phyloP scores from a whole-genome alignment of 2,329 filamentous ascomycete genomes.

The Ceratocystis colombiana region DNA sequence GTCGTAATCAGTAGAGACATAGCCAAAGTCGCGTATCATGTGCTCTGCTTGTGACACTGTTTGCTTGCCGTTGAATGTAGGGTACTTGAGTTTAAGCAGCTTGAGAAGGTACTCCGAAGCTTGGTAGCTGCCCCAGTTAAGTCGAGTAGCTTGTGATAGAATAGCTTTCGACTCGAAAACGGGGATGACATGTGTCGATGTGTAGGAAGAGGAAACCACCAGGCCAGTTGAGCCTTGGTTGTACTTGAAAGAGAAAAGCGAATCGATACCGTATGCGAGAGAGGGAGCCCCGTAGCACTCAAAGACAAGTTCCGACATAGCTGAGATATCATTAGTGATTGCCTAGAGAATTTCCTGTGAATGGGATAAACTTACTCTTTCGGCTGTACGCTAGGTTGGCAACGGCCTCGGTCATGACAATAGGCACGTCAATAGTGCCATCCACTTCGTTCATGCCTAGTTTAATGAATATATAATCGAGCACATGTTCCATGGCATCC shows the following conservation, averaged over 20 bases:
- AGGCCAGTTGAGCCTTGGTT: constrained; percentile 82
- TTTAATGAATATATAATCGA: constrained; percentile 93
- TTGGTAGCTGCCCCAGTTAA: constrained; percentile 93
- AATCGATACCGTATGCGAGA: constrained; percentile 89
- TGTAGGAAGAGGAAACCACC: constrained; percentile 84
- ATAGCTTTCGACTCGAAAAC: constrained; percentile 79
- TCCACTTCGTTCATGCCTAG: constrained; percentile 69
- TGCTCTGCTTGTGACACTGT: constrained; percentile 79
- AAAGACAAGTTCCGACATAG: constrained; percentile 95
- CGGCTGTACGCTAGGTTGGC: constrained; percentile 83
- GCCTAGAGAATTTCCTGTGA: neutral
- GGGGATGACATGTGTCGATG: constrained; percentile 88
- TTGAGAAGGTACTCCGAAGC: constrained; percentile 84
- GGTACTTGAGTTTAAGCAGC: constrained; percentile 83
- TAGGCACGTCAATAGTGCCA: constrained; percentile 68
- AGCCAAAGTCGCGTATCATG: constrained; percentile 80
- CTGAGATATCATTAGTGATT: constrained; percentile 37
- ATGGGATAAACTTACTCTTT: constrained; percentile 53
- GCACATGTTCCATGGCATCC: constrained; percentile 90
- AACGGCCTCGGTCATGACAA: constrained; percentile 92
- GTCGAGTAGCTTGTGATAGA: constrained; percentile 69
- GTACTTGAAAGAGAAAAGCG: constrained; percentile 87
- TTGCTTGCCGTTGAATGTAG: constrained; percentile 74
- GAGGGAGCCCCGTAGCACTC: constrained; percentile 90
- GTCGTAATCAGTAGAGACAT: constrained; percentile 76